These are phyloP conservation scores for Exophiala alcalophila DNA, from an alignment of 2,329 filamentous ascomycete genomes.

Conservation along the genomic window DNA sequence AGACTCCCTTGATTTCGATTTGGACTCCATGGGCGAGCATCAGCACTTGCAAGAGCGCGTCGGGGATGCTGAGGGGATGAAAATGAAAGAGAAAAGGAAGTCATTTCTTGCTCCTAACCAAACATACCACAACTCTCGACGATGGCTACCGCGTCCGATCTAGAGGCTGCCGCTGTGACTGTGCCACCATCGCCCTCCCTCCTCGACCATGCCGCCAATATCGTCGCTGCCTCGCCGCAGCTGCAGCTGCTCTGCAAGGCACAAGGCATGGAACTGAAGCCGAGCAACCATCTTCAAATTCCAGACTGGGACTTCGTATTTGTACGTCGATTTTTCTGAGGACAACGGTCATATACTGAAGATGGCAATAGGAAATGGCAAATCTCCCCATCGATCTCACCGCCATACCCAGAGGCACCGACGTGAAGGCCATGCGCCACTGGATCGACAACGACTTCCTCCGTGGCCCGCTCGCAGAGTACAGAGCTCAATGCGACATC, in stretches of 20 bases:
- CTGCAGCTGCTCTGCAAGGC: slow-evolving; percentile 3
- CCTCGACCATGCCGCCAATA: background rate
- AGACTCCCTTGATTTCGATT: background rate
- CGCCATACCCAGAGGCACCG: background rate
- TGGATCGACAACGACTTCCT: slow-evolving; percentile 9
- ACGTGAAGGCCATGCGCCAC: slow-evolving; percentile 10
- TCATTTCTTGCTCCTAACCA: too few relatives aligned
- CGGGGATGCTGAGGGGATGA: background rate
- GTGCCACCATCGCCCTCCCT: background rate
- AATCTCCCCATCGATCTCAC: slow-evolving; percentile 6
- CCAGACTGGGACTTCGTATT: slow-evolving; percentile 10
- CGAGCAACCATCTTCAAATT: slow-evolving; percentile 1
- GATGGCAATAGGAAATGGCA: slow-evolving; percentile 7
- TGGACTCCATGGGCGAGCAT: too few relatives aligned
- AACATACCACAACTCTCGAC: too few relatives aligned
- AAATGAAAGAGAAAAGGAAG: too few relatives aligned
- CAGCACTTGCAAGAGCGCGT: background rate
- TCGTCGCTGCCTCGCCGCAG: background rate
- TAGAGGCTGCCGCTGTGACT: too few relatives aligned
- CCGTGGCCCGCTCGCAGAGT: slow-evolving; percentile 4
- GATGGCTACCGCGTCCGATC: slow-evolving; percentile 4
- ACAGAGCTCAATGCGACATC: background rate
- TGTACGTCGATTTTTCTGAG: too few relatives aligned
- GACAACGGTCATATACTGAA: background rate
- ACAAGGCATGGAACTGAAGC: slow-evolving; percentile 1